Base-by-base conservation (phyloP, 139 green algal genomes). In the Haematococcus sp. region DNA sequence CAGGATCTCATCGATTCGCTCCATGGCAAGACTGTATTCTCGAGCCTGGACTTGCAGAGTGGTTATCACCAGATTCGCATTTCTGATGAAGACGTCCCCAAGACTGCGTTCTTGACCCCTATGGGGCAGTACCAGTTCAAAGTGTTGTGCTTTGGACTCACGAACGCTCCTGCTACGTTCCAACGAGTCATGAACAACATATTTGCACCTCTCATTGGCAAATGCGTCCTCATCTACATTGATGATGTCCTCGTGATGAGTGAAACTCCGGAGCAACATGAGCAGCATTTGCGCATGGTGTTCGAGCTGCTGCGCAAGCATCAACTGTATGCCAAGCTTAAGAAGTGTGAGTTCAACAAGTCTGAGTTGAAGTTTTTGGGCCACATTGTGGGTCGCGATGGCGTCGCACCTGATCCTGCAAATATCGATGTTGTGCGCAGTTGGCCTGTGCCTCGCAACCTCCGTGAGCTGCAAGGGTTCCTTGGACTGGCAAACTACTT, bases 1-100 rank as follows among this genome's bases (percentile, higher is more conserved):
- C 79, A 88, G n/a, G 74, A 84, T 4, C 43, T 84, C 22, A 33
- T 86, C 34, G 84, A 89, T 40, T 52, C 34, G 2, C 35, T 82
- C 15, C 9, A 51, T 16, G 71, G 71, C 27, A 43, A 55, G 25
- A 55, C 7, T 3, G 19, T 65, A 4, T 78, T 79, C 17, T 61
- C 49, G 1, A 40, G 32, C 1, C 22, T 82, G 4, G 76, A 77
- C 23, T 31, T 70, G 33, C 63, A 54, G 19, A 70, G 9, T 13
- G 63, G 61, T 3, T 76, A 74, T 31, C 49, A 67, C 3, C 60
- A 76, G 27, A 32, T 77, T 1, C 64, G 76, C 0, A 77, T 82
- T 51, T 25, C 20, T 15, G 22, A 58, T 15, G 43, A 67, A 15
- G 76, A 77, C 35, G 28, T 46, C 54, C 32, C 63, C 15, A 70